Conservation (phyloP, 208 protist genomes). For the Leishmania tropica region DNA sequence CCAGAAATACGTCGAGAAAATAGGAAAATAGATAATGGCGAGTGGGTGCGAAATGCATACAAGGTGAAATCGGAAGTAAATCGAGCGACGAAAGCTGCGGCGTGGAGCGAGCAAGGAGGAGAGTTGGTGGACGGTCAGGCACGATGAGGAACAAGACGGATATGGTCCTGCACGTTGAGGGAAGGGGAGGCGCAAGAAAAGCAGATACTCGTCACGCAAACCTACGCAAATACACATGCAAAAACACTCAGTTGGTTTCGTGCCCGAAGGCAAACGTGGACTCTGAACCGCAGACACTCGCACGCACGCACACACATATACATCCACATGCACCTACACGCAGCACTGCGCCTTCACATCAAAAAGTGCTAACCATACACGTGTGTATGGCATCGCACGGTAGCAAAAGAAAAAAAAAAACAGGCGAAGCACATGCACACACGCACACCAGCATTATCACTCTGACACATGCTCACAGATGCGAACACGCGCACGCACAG, state of each 20-base stretch:
- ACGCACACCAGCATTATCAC: background rate
- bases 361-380: background rate
- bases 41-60: background rate
- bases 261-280: background rate
- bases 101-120: background rate
- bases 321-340: conserved; percentile 17
- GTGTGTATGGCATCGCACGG: background rate
- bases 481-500: background rate
- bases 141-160: background rate
- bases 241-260: background rate
- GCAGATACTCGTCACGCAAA: background rate
- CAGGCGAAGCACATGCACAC: background rate
- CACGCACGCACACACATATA: background rate
- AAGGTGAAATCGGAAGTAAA: background rate
- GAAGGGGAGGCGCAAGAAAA: background rate
- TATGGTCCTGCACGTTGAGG: background rate
- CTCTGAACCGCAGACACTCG: background rate
- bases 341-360: background rate
- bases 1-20: background rate
- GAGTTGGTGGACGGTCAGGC: background rate
- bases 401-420: background rate
- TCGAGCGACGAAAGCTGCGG: background rate
- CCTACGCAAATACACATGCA: background rate
- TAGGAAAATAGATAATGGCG: background rate
- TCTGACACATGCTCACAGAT: background rate